phyloP scores from a whole-genome alignment of 1,284 basidiomycete species.

The Veloporphyrellus conicus region DNA sequence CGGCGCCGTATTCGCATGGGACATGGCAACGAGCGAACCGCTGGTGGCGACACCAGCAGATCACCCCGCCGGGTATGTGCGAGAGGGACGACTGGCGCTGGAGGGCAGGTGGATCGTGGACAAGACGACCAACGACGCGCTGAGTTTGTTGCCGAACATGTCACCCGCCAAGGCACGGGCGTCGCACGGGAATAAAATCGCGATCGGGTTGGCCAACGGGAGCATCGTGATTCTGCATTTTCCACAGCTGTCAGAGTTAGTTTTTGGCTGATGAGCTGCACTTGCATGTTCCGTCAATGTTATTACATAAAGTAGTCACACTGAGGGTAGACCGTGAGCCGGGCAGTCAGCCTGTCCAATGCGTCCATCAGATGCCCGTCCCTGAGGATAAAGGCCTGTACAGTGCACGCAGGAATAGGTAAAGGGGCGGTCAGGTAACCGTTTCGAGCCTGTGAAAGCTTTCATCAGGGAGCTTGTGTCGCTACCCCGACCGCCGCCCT shows the following conservation, averaged over 20 bases:
- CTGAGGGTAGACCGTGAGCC: too few relatives aligned
- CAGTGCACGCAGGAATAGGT: too few relatives aligned
- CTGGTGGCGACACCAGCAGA: constrained; percentile 22
- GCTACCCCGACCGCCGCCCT: too few relatives aligned
- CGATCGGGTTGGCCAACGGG: constrained; percentile 30
- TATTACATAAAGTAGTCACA: too few relatives aligned
- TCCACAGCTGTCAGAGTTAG: constrained; percentile 9
- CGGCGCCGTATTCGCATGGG: constrained; percentile 28
- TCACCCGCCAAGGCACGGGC: constrained; percentile 24
- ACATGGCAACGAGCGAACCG: constrained; percentile 20
- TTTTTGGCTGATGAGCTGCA: too few relatives aligned
- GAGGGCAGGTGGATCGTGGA: constrained; percentile 27
- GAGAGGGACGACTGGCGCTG: constrained; percentile 15
- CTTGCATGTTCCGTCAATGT: too few relatives aligned
- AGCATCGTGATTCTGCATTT: constrained; percentile 28
- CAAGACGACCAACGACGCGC: constrained; percentile 6
- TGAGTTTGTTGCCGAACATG: constrained; percentile 30
- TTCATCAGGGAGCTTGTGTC: too few relatives aligned
- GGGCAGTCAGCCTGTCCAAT: too few relatives aligned
- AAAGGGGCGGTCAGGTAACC: too few relatives aligned
- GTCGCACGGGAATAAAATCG: constrained; percentile 23
- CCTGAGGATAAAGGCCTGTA: too few relatives aligned
- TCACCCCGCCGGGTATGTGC: constrained; percentile 12
- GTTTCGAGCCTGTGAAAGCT: too few relatives aligned
- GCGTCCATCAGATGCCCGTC: too few relatives aligned